phyloP scores from a whole-genome alignment of 2,329 filamentous ascomycete species.

The Fusarium avenaceum region DNA sequence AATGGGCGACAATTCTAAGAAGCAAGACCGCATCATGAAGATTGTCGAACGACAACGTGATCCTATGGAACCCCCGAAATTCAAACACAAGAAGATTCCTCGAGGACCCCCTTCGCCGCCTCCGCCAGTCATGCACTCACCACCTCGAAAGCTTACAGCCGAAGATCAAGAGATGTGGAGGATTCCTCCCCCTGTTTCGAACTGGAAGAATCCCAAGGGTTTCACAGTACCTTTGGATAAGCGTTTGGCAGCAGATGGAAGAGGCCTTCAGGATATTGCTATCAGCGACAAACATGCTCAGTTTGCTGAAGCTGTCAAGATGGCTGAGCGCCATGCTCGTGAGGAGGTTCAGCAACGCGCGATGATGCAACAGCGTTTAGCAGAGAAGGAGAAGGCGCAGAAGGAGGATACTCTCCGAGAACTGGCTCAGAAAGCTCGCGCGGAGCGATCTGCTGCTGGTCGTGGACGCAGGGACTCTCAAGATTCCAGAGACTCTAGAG shows the following conservation, averaged over 20 bases:
- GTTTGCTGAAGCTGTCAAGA: conserved; percentile 93
- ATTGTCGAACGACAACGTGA: conserved; percentile 95
- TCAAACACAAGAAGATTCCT: conserved; percentile 99
- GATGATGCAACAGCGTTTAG: conserved; percentile 94
- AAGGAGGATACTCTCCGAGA: conserved; percentile 93
- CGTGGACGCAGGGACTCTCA: conserved; percentile 58
- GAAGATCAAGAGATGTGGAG: conserved; percentile 98
- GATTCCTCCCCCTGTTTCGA: conserved; percentile 87
- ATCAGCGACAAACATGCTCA: conserved; percentile 99
- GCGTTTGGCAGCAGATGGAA: conserved; percentile 91
- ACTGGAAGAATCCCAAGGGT: conserved; percentile 99
- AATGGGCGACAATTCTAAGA: conserved; percentile 89
- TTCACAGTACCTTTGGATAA: conserved; percentile 98
- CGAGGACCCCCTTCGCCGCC: conserved; percentile 92
- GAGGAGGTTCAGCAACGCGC: conserved; percentile 95
- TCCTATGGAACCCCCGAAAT: conserved; percentile 97
- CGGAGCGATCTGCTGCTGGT: conserved; percentile 75
- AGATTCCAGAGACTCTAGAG: conserved; percentile 56
- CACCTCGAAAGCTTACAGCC: conserved; percentile 92
- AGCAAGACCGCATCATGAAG: conserved; percentile 97
- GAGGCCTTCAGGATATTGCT: conserved; percentile 90
- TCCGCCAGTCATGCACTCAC: conserved; percentile 94
- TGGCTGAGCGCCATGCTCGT: conserved; percentile 92
- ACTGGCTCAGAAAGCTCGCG: conserved; percentile 90
- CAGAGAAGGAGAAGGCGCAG: conserved; percentile 94